phyloP scores from a whole-genome alignment of 139 green algal genomes.

The Auxenochlorella protothecoides region DNA sequence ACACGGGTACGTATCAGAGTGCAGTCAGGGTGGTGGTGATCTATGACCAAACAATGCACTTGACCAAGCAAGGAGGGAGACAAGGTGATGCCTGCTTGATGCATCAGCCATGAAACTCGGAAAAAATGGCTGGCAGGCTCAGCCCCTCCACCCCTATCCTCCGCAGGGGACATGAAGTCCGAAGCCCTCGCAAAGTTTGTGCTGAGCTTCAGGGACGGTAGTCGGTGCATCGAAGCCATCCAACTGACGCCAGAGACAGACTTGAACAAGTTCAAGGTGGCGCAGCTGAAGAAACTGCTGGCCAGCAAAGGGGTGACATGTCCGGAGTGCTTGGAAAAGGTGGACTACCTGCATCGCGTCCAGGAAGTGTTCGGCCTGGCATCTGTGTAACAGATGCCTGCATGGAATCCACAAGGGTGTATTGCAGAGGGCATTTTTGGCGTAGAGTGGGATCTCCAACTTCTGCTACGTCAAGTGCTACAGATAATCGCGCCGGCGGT shows the following conservation, averaged over 20 bases:
- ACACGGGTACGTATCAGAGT: conserved; percentile 1
- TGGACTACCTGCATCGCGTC: conserved; percentile 48
- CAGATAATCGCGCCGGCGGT: too few relatives aligned
- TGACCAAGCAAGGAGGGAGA: too few relatives aligned
- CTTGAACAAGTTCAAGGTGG: conserved; percentile 39
- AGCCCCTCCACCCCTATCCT: not conserved
- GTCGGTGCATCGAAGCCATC: conserved; percentile 40
- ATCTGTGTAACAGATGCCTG: too few relatives aligned
- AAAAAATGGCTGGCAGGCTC: too few relatives aligned
- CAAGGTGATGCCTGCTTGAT: not conserved
- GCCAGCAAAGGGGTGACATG: conserved; percentile 39
- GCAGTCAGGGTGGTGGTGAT: not conserved
- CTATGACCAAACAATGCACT: not conserved
- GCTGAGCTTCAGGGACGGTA: conserved; percentile 46
- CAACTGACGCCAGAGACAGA: conserved; percentile 47
- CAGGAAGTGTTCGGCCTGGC: conserved; percentile 17
- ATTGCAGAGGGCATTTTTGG: too few relatives aligned
- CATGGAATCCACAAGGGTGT: too few relatives aligned
- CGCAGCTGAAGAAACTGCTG: conserved; percentile 63
- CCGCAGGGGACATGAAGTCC: conserved; percentile 44
- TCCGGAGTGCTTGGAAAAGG: conserved; percentile 61
- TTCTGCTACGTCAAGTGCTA: too few relatives aligned
- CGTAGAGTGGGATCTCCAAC: too few relatives aligned
- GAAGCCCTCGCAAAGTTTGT: conserved; percentile 44
- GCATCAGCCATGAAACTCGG: not conserved